Evolutionary conservation across 2,329 filamentous ascomycete genomes (phyloP), one percentile per base, ranked within the genome.

Genomic region (Ophiostoma novo-ulmi): DNA sequence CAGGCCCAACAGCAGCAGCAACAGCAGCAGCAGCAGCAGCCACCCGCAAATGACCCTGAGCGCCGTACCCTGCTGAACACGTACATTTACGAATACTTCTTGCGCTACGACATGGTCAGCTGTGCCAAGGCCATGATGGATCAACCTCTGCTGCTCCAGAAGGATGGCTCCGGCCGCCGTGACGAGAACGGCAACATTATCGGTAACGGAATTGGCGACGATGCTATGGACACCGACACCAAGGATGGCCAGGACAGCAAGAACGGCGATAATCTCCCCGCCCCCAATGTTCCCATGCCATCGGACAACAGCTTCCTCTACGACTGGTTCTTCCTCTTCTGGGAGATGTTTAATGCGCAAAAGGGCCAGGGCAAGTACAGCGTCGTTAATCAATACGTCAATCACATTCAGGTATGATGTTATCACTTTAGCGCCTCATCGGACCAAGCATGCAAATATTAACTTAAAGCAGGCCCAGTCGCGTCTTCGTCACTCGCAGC

Each of bases 281-380:
- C 87, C 7, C 89, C 93, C 14, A 88, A 88, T 73, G 83, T 93
- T 6, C 88, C 89, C 14, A 85, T 84, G 78, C 85, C 86, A 67
- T 84, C 85, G 70, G 91, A 90, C 76, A 91, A 87, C 73, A 92
- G 92, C 36, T 98, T 99, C 77, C 84, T 99, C n/a, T 91, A 93
- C 75, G 95, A 98, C 77, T 99, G 95, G 95, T 99, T 96, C 83
- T 92, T 90, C 77, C 86, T 97, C 69, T 99, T 99, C 80, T 98
- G 93, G 93, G 95, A 99, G 77, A 93, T 98, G 75, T 96, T 91
- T 80, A 89, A 89, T 77, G 92, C 93, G 70, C 91, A 94, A 78
- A 91, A 92, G 77, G 87, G 85, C 76, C 89, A 88, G 79, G 87
- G 86, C 70, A 85, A 85, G 70, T 89, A 84, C 77, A 80, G 82